Base-by-base conservation (phyloP, 192 early-diverging fungal genomes). In the Funneliformis geosporum region DNA sequence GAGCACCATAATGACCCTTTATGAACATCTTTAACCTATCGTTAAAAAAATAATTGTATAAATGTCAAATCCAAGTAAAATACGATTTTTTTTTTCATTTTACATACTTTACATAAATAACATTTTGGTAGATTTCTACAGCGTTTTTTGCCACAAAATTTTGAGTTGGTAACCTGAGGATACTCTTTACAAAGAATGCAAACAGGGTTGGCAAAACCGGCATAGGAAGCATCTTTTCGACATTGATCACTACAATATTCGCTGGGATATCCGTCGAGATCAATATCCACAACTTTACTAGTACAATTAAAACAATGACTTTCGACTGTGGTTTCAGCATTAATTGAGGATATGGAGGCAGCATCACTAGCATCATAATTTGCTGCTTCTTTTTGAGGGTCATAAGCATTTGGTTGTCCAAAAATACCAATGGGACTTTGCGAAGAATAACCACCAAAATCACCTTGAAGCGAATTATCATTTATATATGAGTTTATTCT, bases 201-300 rank as follows among this genome's bases (percentile, higher is more conserved):
- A 9, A 38, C 18, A 43, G 28, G 12, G 14, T 27, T 75, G 14
- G 47, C 50, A 8, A 42, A 39, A 1, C 47, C 73, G 9, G 23
- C n/a, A 38, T 1, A 25, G 11, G 46, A 55, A 42, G 73, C 73
- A 25, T 33, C 73, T 25, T 18, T 21, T 9, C 73, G 50, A 62
- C 73, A 75, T 42, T 62, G 39, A 44, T 75, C 73, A 61, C 59
- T 61, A 60, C 73, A 75, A 42, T 28, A 75, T 42, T 75, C 73
- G 11, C 73, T 27, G 8, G 33, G 28, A 42, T 18, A 61, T 5
- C 73, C 73, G 10, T 75, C 73, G 12, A 38, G 50, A 75, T 75
- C 73, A n/a, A 1, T 40, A 38, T 75, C 73, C 10, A 60, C 73
- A 4, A 25, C 9, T 14, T 40, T 61, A 14, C 21, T 14, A 40